phyloP scores from a whole-genome alignment of 345 rosid genomes.

The Noccaea bulbosa region DNA sequence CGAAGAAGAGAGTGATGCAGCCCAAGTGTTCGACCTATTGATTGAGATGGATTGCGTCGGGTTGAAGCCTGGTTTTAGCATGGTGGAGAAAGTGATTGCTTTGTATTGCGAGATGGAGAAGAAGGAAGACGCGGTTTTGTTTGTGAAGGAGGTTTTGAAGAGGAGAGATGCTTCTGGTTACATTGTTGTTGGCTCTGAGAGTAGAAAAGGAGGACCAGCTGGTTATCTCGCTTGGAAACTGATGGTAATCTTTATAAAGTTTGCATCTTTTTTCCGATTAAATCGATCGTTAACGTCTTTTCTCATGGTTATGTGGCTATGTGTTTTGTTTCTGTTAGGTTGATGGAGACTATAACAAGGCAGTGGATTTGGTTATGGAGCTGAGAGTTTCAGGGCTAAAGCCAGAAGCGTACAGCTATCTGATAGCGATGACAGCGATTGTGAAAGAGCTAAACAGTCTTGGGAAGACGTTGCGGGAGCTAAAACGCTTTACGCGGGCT shows the following conservation, averaged over 20 bases:
- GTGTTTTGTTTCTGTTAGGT: slow-evolving; percentile 48
- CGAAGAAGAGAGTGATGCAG: slow-evolving; percentile 59
- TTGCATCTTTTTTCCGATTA: neutral
- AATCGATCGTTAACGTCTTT: no score
- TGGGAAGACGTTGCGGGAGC: slow-evolving; percentile 70
- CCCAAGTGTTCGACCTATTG: slow-evolving; percentile 71
- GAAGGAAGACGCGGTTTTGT: slow-evolving; percentile 64
- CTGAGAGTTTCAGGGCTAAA: slow-evolving; percentile 73
- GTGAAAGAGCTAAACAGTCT: slow-evolving; percentile 88
- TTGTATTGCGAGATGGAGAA: slow-evolving; percentile 77
- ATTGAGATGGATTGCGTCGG: slow-evolving; percentile 96
- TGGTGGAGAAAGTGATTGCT: slow-evolving; percentile 92
- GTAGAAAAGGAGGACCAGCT: slow-evolving; percentile 79
- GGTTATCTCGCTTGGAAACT: slow-evolving; percentile 97
- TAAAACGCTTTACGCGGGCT: slow-evolving; percentile 63
- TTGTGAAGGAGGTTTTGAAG: slow-evolving; percentile 71
- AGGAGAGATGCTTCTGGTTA: slow-evolving; percentile 51
- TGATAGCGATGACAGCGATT: slow-evolving; percentile 89
- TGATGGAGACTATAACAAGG: slow-evolving; percentile 79
- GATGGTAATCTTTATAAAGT: slow-evolving; percentile 56
- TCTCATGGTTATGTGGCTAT: no score
- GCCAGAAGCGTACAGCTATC: slow-evolving; percentile 85
- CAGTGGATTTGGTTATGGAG: slow-evolving; percentile 64
- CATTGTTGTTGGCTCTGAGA: slow-evolving; percentile 48
- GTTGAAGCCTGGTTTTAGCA: slow-evolving; percentile 80